These are phyloP conservation scores for Entomortierella lignicola DNA, from an alignment of 192 early-diverging fungal species.

Conservation along the genomic window DNA sequence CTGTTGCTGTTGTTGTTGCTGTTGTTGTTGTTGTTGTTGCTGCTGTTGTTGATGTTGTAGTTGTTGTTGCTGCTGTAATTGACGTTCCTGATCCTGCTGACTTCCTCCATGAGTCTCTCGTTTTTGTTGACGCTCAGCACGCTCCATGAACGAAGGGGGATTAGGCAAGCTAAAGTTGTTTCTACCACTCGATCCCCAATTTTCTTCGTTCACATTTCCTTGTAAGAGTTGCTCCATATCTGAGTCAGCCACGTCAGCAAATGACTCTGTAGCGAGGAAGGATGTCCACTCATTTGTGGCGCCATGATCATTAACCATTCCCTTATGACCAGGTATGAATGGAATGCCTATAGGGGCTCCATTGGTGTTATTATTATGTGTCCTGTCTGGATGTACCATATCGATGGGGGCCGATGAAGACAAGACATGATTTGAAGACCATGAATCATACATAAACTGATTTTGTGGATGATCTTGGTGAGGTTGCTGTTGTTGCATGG, in stretches of 20 bases:
- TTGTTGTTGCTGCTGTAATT: constrained; percentile 15
- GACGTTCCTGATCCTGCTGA: constrained; percentile 8
- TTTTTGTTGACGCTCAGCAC: constrained; percentile 46
- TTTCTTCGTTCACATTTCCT: constrained; percentile 39
- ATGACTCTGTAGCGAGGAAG: constrained; percentile 25
- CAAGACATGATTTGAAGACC: neutral
- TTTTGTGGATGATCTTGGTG: neutral
- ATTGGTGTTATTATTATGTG: neutral
- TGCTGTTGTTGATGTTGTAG: constrained; percentile 14
- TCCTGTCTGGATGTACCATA: neutral
- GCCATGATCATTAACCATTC: constrained; percentile 12
- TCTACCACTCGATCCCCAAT: constrained; percentile 28
- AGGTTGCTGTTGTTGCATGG: constrained; percentile 9
- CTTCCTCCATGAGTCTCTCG: constrained; percentile 25
- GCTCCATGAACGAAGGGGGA: constrained; percentile 44
- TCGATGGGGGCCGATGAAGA: constrained; percentile 19
- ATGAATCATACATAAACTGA: neutral
- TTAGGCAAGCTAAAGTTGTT: constrained; percentile 47
- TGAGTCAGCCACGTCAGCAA: constrained; percentile 8
- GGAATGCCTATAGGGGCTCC: neutral
- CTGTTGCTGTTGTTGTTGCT: constrained; percentile 15
- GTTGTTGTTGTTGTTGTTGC: constrained; percentile 7
- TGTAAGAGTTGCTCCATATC: constrained; percentile 47
- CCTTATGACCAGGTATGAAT: constrained; percentile 37
- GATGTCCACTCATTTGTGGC: constrained; percentile 35